phyloP scores from a whole-genome alignment of 2,329 filamentous ascomycete species.

The Macrophomina phaseolina region DNA sequence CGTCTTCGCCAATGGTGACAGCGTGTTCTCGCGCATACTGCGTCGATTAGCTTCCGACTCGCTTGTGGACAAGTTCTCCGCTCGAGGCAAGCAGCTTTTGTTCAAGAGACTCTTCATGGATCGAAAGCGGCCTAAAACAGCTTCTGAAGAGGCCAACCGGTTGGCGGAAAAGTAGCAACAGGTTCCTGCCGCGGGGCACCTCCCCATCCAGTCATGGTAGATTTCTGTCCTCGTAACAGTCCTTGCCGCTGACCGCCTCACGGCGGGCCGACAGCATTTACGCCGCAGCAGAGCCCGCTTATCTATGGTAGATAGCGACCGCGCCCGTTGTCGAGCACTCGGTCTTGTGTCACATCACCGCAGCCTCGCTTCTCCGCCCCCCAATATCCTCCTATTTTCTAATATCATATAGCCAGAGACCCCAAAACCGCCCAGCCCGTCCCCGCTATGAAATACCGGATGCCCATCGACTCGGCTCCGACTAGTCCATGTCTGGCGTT shows the following conservation, averaged over 20 bases:
- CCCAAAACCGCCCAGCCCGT: not conserved
- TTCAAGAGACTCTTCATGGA: too few species aligned
- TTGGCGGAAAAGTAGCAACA: too few species aligned
- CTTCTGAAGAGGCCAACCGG: too few species aligned
- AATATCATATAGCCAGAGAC: not conserved
- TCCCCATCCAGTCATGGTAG: not conserved
- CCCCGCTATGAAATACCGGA: not conserved
- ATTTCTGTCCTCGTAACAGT: not conserved
- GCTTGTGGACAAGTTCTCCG: too few species aligned
- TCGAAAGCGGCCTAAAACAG: too few species aligned
- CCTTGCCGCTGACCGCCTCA: not conserved
- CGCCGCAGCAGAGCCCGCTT: not conserved
- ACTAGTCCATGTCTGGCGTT: not conserved
- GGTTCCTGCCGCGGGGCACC: too few species aligned
- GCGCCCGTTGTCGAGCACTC: not conserved
- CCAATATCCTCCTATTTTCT: not conserved
- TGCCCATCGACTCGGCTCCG: not conserved
- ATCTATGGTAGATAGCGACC: not conserved
- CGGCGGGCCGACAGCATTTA: not conserved
- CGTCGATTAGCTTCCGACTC: too few species aligned
- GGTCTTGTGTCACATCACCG: not conserved
- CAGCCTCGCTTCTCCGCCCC: not conserved
- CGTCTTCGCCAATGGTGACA: too few species aligned
- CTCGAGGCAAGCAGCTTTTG: too few species aligned
- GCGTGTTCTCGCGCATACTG: too few species aligned